Evolutionary conservation across 768 basidiomycete species (phyloP).

Genomic region (Dentipellis fragilis): DNA sequence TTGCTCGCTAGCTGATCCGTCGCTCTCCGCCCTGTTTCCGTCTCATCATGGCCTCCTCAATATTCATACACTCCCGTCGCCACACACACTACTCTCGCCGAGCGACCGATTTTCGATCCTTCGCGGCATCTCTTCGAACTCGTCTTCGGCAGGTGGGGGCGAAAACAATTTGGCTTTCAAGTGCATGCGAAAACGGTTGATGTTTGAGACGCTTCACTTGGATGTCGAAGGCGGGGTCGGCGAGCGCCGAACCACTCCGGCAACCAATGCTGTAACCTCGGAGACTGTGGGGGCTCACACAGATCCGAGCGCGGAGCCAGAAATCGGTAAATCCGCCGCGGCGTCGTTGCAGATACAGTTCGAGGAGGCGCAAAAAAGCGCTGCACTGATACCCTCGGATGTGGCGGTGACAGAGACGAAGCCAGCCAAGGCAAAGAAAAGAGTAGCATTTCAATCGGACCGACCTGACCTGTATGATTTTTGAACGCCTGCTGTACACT

Average conservation of each 20-base stretch:
- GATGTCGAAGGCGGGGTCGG: constrained; percentile 79
- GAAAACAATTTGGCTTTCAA: constrained; percentile 97
- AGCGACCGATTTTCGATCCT: constrained; percentile 79
- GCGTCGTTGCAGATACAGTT: constrained; percentile 30
- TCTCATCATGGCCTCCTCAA: constrained; percentile 80
- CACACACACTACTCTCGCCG: constrained; percentile 62
- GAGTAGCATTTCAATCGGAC: constrained; percentile 60
- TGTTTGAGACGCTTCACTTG: constrained; percentile 88
- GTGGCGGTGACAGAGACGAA: constrained; percentile 23
- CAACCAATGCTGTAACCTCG: constrained; percentile 18
- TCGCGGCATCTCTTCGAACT: constrained; percentile 62
- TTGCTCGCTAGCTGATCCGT: constrained; percentile 54
- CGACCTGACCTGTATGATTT: constrained; percentile 69
- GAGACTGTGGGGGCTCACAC: constrained; percentile 8
- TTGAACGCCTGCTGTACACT: constrained; percentile 24
- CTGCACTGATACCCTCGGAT: constrained; percentile 2
- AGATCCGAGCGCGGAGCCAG: constrained; percentile 11
- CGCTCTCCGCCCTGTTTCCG: constrained; percentile 63
- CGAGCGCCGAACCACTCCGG: constrained; percentile 58
- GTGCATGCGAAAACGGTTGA: constrained; percentile 76
- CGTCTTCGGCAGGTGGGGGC: constrained; percentile 46
- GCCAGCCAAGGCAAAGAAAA: constrained; percentile 51
- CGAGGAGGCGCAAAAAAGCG: constrained; percentile 22
- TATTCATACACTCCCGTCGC: constrained; percentile 66
- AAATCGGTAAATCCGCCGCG: constrained; percentile 2